Evolutionary conservation across 495 filamentous ascomycete genomes (phyloP).

Genomic region (Trichoderma reesei): DNA sequence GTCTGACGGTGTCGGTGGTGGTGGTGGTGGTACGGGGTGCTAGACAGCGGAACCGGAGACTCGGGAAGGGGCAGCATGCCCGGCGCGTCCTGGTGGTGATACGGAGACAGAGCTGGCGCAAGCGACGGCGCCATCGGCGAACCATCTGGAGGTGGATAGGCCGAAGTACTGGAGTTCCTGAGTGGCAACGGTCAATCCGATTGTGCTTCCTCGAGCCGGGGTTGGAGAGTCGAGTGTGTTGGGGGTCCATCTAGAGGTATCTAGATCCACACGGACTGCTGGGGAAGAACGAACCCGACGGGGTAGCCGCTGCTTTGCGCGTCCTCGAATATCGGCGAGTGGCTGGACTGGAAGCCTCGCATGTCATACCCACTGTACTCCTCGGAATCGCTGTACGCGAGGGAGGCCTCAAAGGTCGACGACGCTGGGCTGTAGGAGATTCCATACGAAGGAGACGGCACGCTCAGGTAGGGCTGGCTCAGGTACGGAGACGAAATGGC

Average conservation of each 20-base stretch:
- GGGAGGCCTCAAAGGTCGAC: constrained; percentile 44
- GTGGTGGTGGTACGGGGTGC: no score
- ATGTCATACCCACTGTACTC: constrained; percentile 34
- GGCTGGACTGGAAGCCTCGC: constrained; percentile 23
- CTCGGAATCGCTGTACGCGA: constrained; percentile 45
- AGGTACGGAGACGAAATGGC: constrained; percentile 39
- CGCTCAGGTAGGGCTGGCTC: constrained; percentile 43
- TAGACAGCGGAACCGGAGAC: constrained; percentile 21
- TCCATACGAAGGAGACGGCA: constrained; percentile 45
- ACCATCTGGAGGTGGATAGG: constrained; percentile 27
- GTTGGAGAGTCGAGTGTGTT: constrained; percentile 17
- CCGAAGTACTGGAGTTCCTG: constrained; percentile 33
- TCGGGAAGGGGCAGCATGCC: constrained; percentile 26
- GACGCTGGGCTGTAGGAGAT: constrained; percentile 44
- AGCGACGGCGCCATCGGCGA: constrained; percentile 18
- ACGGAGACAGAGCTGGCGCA: constrained; percentile 20
- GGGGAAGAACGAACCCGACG: constrained; percentile 47
- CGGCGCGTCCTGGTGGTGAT: constrained; percentile 26
- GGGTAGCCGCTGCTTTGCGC: constrained; percentile 32
- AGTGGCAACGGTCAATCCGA: constrained; percentile 38
- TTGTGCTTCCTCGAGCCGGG: constrained; percentile 21
- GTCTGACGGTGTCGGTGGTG: constrained; percentile 22
- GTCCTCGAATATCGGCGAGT: constrained; percentile 26
- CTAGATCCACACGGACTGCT: constrained; percentile 44
- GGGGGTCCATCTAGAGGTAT: constrained; percentile 27